Evolutionary conservation across 164 flowering plant species (phyloP), one percentile per base, ranked within the genome.

Genomic region (Vitis amurensis): DNA sequence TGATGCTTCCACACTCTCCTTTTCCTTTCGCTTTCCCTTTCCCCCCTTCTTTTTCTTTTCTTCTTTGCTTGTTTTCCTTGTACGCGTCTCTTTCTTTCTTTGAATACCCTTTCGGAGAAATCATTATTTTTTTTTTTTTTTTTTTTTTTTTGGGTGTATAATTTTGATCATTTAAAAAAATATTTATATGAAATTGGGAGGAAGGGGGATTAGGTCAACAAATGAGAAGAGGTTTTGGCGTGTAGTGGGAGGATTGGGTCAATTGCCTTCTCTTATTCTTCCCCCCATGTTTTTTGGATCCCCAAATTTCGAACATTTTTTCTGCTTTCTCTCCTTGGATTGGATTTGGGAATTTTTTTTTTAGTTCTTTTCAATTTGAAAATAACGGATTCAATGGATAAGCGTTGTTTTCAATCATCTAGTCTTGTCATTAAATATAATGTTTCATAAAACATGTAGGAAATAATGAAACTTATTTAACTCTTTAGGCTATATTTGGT

Each of bases 131-230:
- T 27, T 13, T 31, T 3, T 23, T 49, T 55, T 31, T 31, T 8
- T 3, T 12, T 19, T 9, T 29, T 3, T 58, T 53, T 50, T 16
- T 23, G 2, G 27, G 27, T 23, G 27, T 23, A 23, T 23, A 1
- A 23, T 23, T 23, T 47, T 17, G 17, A 17, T 17, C 0, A 17
- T 17, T 17, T 17, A 0, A 17, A 17, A 44, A 0, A 15, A 44
- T 50, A 4, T 61, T 53, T 31, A 50, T 47, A n/a, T 13, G 11
- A 2, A 17, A 8, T 1, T 12, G 16, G 62, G 51, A 50, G 73
- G 47, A 77, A 2, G 78, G 70, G 64, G 82, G 68, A 72, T 75
- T 78, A 73, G 85, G 88, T 84, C 88, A 85, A 80, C 85, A 84
- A 77, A 82, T 71, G 61, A 71, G 85, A 78, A 78, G 74, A 73